Base-by-base conservation (phyloP, 2,329 filamentous ascomycete species). In the Trichoderma oligosporum region DNA sequence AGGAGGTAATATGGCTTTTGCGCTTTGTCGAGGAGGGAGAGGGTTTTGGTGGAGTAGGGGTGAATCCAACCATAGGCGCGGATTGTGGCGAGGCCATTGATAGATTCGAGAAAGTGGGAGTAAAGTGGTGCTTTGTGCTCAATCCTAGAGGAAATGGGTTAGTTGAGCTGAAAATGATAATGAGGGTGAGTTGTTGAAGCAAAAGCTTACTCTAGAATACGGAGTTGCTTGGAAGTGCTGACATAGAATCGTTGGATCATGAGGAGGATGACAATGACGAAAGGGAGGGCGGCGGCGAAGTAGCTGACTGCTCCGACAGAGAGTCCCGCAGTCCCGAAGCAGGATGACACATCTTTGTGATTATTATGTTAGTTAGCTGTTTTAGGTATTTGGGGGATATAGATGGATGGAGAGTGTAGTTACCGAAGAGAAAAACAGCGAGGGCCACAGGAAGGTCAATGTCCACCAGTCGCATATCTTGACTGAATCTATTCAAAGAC, bases 1-100 rank as follows among this genome's bases (percentile, higher is more conserved):
- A 82, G 71, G 3, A 81, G 71, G 60, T 82, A 83, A 31, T 76
- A 77, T 1, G 81, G 80, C 47, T 76, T 73, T 58, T 83, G 80
- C 0, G 79, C 78, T 3, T 69, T 66, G 48, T 82, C 74, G 2
- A 78, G 65, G 0, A 72, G 66, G 2, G 60, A 53, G 0, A 71
- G 67, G 2, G 70, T 74, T 44, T 74, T 73, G 11, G 72, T 61
- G 0, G 70, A 66, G 29, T 75, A 74, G 0, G 68, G 66, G 4
- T 63, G 62, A n/a, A 72, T 69, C 70, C 70, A 72, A 12, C 67
- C 68, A 42, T 75, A 72, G 2, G 76, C 73, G 3, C 75, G 70
- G 27, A 77, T 72, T 2, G 70, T 71, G 0, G 63, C 59, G 0
- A 72, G 58, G 4, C 70, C 70, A 4, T 63, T 58, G 11, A 71